phyloP scores from a whole-genome alignment of 2,329 filamentous ascomycete genomes.

The Madurella fahalii region DNA sequence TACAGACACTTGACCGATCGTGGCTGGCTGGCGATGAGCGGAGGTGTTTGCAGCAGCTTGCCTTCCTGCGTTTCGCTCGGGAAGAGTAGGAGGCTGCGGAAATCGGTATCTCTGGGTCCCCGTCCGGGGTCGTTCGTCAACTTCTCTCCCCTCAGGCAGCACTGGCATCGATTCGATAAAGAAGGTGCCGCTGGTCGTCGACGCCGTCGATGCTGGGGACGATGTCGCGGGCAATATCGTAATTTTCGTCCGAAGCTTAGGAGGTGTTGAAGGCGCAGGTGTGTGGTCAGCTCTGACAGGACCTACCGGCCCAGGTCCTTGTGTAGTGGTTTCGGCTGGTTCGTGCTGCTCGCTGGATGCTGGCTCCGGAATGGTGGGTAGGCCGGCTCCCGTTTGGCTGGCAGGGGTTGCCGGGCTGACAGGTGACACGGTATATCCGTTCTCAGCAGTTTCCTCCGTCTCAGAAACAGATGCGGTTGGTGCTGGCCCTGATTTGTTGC shows the following conservation, averaged over 20 bases:
- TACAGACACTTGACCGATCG: conserved; percentile 38
- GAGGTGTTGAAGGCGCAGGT: conserved; percentile 25
- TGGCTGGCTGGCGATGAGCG: conserved; percentile 23
- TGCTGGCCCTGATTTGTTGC: conserved; percentile 21
- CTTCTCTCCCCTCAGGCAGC: conserved; percentile 31
- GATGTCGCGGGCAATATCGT: conserved; percentile 32
- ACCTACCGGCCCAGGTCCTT: conserved; percentile 22
- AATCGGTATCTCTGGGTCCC: conserved; percentile 8
- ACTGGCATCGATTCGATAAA: conserved; percentile 35
- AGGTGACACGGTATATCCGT: conserved; percentile 12
- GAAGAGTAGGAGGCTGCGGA: conserved; percentile 22
- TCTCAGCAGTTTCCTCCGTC: conserved; percentile 37
- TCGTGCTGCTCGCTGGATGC: conserved; percentile 7
- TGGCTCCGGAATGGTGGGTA: conserved; percentile 14
- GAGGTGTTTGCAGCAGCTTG: conserved; percentile 23
- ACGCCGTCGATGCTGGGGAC: conserved; percentile 21
- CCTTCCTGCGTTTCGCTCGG: conserved; percentile 28
- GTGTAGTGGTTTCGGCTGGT: conserved; percentile 12
- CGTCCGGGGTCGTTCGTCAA: conserved; percentile 16
- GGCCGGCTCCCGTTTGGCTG: conserved; percentile 3
- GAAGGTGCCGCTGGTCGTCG: conserved; percentile 25
- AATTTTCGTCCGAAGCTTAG: conserved; percentile 32
- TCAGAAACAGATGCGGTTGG: conserved; percentile 40
- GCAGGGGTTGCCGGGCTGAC: conserved; percentile 11
- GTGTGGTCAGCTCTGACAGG: conserved; percentile 20